Base-by-base conservation (phyloP, 2,329 filamentous ascomycete genomes). In the Cladosporium sphaerospermum region DNA sequence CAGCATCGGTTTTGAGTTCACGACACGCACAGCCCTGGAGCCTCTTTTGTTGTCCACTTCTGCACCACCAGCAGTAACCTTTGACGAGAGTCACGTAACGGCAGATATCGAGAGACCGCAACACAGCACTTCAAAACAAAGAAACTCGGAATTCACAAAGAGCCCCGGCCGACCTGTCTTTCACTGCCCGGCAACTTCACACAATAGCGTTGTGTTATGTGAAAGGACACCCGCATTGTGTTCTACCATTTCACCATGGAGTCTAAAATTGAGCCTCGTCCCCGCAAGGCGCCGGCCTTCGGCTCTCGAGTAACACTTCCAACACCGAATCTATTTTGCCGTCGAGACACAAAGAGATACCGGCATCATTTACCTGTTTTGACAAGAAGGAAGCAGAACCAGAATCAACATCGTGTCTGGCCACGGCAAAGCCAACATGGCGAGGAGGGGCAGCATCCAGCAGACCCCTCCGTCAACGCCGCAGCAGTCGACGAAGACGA, bases 141-240 rank as follows among this genome's bases (percentile, higher is more conserved):
- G 23, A 28, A 28, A 28, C 5, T 7, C 23, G 34, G 34, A 9
- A 11, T 9, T 11, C 18, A 49, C 46, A 49, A 49, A 49, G 46
- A 9, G n/a, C 4, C n/a, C 19, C 16, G 2, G 14, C 14, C 10
- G 23, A 6, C 28, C 28, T 23, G 41, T 32, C 46, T 40, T 49
- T 49, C 46, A 49, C 46, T 41, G n/a, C 28, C 28, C 9, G 18
- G 23, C 47, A 10, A 36, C 18, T 28, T 23, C 16, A 39, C 47
- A 50, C 39, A 50, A 50, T 50, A 18, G 8, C 47, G 28, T 43
- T 50, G 47, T 50, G 47, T 23, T 50, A 14, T 42, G 31, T 34
- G 16, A 50, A 43, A 16, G 9, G 10, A 1, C 9, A 34, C 16
- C 13, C 41, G 13, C 37, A 9, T 49, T 49, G n/a, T 50, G 47